Base-by-base conservation (phyloP, 139 green algal species). In the Astrephomene gubernaculifera region DNA sequence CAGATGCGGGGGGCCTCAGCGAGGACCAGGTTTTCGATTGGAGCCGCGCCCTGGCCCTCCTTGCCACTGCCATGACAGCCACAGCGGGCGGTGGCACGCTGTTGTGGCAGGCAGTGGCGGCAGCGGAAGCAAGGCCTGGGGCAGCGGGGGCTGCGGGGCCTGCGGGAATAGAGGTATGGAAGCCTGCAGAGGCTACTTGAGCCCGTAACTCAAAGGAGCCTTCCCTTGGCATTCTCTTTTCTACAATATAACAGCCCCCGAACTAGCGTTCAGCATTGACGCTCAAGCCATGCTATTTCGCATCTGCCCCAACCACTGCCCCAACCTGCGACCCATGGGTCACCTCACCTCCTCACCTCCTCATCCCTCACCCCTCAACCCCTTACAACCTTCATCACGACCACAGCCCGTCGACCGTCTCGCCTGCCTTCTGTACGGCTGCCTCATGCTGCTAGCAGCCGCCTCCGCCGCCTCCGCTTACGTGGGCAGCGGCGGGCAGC, bases 341-440 rank as follows among this genome's bases (percentile, higher is more conserved):
- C n/a, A n/a, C n/a, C n/a, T n/a, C n/a, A n/a, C n/a, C n/a, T n/a
- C n/a, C n/a, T n/a, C n/a, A n/a, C n/a, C n/a, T n/a, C n/a, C n/a
- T n/a, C n/a, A n/a, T n/a, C n/a, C n/a, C n/a, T n/a, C n/a, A 9
- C 17, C 57, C 67, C 67, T 52, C 38, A 2, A 36, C 67, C 38
- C 67, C 36, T 17, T 73, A 9, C 41, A 22, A 24, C 41, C 31
- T 41, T 43, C 17, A 17, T n/a, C 71, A 45, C 49, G 35, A 1
- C 31, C 71, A 10, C 71, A 80, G 71, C 7, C 31, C 14, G 71
- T 17, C n/a, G 71, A 80, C n/a, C 71, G 45, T n/a, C n/a, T 80
- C 45, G 35, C 71, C 39, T 80, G 33, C 71, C 45, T 65, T n/a
- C 3, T 54, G 33, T 80, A 80, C 71, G 71, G 71, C 71, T 52